These are phyloP conservation scores for Tilletia indica DNA, from an alignment of 1,284 basidiomycete species.

Conservation along the genomic window DNA sequence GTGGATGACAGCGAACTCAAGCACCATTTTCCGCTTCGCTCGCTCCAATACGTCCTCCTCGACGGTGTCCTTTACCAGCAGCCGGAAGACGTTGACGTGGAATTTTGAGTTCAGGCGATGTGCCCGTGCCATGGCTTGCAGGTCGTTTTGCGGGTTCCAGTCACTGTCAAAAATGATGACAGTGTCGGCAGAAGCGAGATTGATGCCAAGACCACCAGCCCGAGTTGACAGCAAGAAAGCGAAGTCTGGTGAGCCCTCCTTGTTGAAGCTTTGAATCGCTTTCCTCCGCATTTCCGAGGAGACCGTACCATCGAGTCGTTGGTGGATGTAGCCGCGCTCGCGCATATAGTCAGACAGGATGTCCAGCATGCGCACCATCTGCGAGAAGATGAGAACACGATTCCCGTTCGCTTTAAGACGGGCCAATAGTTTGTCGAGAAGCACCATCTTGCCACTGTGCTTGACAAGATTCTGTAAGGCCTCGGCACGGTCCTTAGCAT, in stretches of 20 bases:
- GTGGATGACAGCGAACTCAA: conserved; percentile 99
- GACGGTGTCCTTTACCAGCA: conserved; percentile 98
- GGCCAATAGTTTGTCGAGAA: conserved; percentile 59
- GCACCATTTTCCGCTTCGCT: conserved; percentile 98
- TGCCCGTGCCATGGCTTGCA: conserved; percentile 98
- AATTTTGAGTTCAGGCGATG: conserved; percentile 65
- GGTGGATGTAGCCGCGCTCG: conserved; percentile 79
- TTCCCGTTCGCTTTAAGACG: conserved; percentile 59
- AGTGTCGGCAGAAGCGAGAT: conserved; percentile 80
- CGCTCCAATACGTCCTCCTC: conserved; percentile 97
- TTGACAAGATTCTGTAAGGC: conserved; percentile 60
- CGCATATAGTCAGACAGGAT: conserved; percentile 97
- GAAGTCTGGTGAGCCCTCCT: conserved; percentile 69
- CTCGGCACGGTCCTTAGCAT: conserved; percentile 74
- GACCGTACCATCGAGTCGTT: conserved; percentile 74
- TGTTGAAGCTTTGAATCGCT: conserved; percentile 75
- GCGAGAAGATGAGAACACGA: conserved; percentile 67
- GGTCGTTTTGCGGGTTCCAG: conserved; percentile 95
- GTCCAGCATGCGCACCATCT: conserved; percentile 99
- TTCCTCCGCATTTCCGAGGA: conserved; percentile 79
- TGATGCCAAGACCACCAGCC: conserved; percentile 55
- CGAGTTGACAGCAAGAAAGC: conserved; percentile 54
- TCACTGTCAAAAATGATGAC: conserved; percentile 92
- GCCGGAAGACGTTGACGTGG: conserved; percentile 94
- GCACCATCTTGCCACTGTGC: conserved; percentile 60